phyloP scores from a whole-genome alignment of 208 protist species.

The Acanthamoeba lugdunensis region DNA sequence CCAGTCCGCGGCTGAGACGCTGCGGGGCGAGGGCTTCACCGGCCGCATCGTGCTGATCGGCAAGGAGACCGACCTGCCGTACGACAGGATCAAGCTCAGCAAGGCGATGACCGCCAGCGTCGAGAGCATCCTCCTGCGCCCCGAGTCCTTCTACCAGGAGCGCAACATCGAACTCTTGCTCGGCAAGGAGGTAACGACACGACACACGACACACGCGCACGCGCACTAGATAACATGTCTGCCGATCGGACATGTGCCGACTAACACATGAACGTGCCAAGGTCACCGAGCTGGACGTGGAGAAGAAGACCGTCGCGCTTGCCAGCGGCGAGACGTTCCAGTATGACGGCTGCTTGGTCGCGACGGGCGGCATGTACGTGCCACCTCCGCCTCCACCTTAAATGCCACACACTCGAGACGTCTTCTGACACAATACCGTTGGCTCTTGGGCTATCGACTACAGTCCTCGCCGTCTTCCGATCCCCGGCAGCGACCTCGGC shows the following conservation, averaged over 20 bases:
- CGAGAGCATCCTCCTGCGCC: slow-evolving; percentile 67
- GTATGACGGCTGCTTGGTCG: slow-evolving; percentile 65
- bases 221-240: neutral
- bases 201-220: neutral
- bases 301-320: slow-evolving; percentile 58
- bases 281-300: slow-evolving; percentile 75
- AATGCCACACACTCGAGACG: neutral
- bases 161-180: slow-evolving; percentile 64
- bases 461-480: slow-evolving; percentile 8
- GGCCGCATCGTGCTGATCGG: slow-evolving; percentile 74
- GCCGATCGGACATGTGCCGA: neutral
- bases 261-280: neutral
- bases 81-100: slow-evolving; percentile 80
- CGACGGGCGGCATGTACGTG: slow-evolving; percentile 71
- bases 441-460: neutral
- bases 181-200: slow-evolving; percentile 28
- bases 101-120: slow-evolving; percentile 75
- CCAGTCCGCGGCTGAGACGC: slow-evolving; percentile 57
- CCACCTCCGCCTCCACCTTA: neutral
- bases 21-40: slow-evolving; percentile 75
- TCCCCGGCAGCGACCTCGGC: slow-evolving; percentile 7
- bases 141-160: slow-evolving; percentile 66
- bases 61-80: slow-evolving; percentile 79
- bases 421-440: neutral
- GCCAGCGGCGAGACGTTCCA: slow-evolving; percentile 49